Evolutionary conservation across 75 land plant genomes (phyloP), one percentile per base, ranked within the genome.

Genomic region (Gnetum montanum): DNA sequence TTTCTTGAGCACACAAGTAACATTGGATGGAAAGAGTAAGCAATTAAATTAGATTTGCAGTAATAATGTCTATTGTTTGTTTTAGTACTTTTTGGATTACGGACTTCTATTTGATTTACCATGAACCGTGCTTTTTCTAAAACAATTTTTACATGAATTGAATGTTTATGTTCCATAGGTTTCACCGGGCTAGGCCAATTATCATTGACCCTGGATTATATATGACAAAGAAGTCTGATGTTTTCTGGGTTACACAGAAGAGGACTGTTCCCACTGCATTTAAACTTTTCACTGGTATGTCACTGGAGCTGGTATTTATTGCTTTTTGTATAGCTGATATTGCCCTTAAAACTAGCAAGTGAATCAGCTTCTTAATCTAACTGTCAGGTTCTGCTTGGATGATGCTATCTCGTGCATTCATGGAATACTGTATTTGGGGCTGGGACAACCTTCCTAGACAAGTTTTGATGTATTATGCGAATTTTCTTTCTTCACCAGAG

Each of bases 151-250:
- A n/a, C n/a, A n/a, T n/a, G n/a, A n/a, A n/a, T n/a, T n/a, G n/a
- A n/a, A n/a, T n/a, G n/a, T n/a, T n/a, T n/a, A n/a, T n/a, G n/a
- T 34, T 31, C 31, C 30, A 46, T 56, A 90, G 96, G 55, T 70
- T 46, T 36, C 92, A 90, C 66, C 58, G 96, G 48, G 96, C 92
- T 5, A 86, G 77, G 43, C 96, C 96, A 1, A 61, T 90, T 13
- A 82, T 90, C 33, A 59, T 90, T 47, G 96, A 90, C 77, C 96
- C 96, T 6, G 96, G 96, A 54, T 59, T 90, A 70, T 90, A 86
- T 61, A 74, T 79, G 84, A 40, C 46, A 24, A 76, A 82, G 54
- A 90, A 90, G 54, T 57, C 73, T 0, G 92, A 90, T 63, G 83
- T 90, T 7, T 83, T 79, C 54, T 90, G 92, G 92, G 69, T 77